Base-by-base conservation (phyloP, 1,139 yeast genomes). In the Debaryomycetaceae sp. region DNA sequence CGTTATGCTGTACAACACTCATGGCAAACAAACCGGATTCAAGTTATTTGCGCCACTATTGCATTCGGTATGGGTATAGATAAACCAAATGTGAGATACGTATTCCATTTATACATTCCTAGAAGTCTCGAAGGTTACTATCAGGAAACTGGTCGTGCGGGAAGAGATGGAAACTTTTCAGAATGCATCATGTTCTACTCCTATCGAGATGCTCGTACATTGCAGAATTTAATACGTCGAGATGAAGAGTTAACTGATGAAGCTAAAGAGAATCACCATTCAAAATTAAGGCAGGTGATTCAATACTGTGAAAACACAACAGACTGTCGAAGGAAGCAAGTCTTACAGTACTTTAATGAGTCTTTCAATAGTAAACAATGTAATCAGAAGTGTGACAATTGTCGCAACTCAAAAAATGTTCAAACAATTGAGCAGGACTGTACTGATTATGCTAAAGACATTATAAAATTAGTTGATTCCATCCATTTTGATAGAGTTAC, bases 41-140 rank as follows among this genome's bases (percentile, higher is more conserved):
- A 83, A 57, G 83, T 90, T 1, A 89, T 93, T 8, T 93, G 98
- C 67, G 99, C 99, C 0, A 93, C 99, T 0, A 88, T 93, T 53
- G 99, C 98, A 0, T 93, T 93, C 73, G 99, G 99, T 31, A 93
- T 93, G 98, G 99, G 99, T 43, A 93, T 93, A 48, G 99, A 93
- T 67, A 93, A 93, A 61, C 89, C 97, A 0, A 95, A 93, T 63
- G 99, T 93, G 6, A 68, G 99, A 43, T 91, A 79, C 70, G 98
- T 93, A 4, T 82, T 88, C 42, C 99, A 93, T 65, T 74, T 85
- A 49, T 87, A 91, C n/a, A 70, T 93, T 35, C 98, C 99, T 0
- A 71, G 97, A 57, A 87, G 90, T 41, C 69, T 93, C 49, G 99
- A 93, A 66, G 98, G 98, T 0, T 93, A 93, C 60, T 93, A 93